These are phyloP conservation scores for Scytalidium lignicola DNA, from an alignment of 2,329 filamentous ascomycete species.

Conservation along the genomic window DNA sequence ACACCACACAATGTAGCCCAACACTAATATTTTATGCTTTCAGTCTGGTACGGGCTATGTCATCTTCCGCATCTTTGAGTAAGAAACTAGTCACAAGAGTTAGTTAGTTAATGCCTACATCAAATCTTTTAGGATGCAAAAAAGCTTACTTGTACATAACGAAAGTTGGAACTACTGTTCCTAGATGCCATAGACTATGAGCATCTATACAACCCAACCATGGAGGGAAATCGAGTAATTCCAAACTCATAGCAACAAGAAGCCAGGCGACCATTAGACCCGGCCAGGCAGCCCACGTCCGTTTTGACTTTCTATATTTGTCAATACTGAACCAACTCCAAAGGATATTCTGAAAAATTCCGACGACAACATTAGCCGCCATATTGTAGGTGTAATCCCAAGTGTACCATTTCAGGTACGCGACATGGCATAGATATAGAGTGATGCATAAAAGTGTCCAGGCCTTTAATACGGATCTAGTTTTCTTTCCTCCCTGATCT, in stretches of 20 bases:
- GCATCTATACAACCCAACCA: conserved; percentile 80
- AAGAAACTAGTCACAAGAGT: conserved; percentile 59
- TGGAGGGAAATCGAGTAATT: conserved; percentile 90
- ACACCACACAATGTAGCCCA: not conserved
- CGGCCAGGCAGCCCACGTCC: conserved; percentile 82
- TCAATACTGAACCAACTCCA: conserved; percentile 82
- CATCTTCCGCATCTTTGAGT: conserved; percentile 77
- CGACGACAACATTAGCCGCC: conserved; percentile 83
- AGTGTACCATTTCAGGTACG: conserved; percentile 75
- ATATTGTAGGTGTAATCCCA: conserved; percentile 99
- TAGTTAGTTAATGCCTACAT: conserved; percentile 7
- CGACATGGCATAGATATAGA: conserved; percentile 72
- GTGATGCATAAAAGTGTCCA: conserved; percentile 72
- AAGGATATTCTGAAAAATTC: conserved; percentile 72
- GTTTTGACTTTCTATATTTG: conserved; percentile 65
- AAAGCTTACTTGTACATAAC: conserved; percentile 88
- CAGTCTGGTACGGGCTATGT: conserved; percentile 66
- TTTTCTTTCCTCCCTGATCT: conserved; percentile 48
- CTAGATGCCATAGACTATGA: conserved; percentile 92
- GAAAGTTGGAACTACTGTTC: conserved; percentile 80
- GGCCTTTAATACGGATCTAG: conserved; percentile 48
- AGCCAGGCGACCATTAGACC: conserved; percentile 90
- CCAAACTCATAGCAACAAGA: conserved; percentile 88
- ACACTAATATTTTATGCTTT: conserved; percentile 52
- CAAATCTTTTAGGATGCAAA: conserved; percentile 6